Evolutionary conservation across 2,329 filamentous ascomycete genomes (phyloP).

Genomic region (Scleromitrula shiraiana): DNA sequence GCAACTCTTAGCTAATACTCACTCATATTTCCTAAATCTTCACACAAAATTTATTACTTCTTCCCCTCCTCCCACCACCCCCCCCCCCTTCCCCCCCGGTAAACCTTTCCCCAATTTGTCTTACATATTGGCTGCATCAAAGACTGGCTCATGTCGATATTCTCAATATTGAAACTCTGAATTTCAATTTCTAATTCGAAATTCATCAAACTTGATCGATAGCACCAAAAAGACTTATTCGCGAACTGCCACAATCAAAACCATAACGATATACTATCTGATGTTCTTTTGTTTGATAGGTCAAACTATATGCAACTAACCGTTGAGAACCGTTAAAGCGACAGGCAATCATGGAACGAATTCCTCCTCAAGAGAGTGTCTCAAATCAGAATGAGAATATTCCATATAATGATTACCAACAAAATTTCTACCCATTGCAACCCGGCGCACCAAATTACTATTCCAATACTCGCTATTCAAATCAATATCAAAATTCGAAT

Average conservation of each 20-base stretch:
- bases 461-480: neutral
- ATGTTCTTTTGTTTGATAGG: neutral
- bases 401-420: constrained; percentile 3
- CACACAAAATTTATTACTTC: neutral
- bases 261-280: neutral
- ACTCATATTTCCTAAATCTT: no score
- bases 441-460: neutral
- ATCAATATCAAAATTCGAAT: neutral
- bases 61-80: no score
- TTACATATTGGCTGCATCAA: no score
- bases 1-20: no score
- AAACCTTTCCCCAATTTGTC: neutral
- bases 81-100: neutral
- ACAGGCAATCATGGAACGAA: constrained; percentile 1
- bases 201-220: no score
- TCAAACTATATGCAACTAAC: neutral
- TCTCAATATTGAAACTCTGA: no score
- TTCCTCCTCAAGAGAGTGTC: neutral
- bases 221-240: no score
- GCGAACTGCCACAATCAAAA: no score
- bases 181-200: no score
- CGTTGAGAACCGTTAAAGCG: neutral
- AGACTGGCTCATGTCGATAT: no score
- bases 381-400: neutral
- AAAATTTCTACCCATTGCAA: neutral